Base-by-base conservation (phyloP, 495 filamentous ascomycete genomes). In the Copromyces sp. region DNA sequence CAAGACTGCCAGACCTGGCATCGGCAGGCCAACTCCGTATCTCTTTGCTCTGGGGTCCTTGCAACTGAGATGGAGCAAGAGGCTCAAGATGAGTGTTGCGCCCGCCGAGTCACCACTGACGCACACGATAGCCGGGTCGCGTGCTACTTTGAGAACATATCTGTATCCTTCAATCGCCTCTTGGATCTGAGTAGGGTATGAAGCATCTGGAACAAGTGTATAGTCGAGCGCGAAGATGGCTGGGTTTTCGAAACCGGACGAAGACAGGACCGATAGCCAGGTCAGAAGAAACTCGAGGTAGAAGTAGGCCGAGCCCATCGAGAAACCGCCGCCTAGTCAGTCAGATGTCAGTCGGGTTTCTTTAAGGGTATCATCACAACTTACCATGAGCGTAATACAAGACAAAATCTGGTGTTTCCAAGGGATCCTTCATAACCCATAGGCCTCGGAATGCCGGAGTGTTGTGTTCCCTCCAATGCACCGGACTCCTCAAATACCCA, bases 181-280 rank as follows among this genome's bases (percentile, higher is more conserved):
- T 24, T 89, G 83, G 9, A 93, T 76, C 77, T 94, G 92, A 9
- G 82, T 86, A 7, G 92, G 92, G 75, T 90, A 94, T 11, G 82
- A 82, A 42, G 86, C 85, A 72, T 92, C 90, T 12, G 92, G 92
- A n/a, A 93, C 91, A 2, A 94, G 85, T 9, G 89, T 91, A 77
- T 94, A 94, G 70, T 94, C 92, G 7, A 94, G 80, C 2, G 90
- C 87, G 77, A 94, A 91, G n/a, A 94, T 85, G 17, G 91, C 90
- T 3, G 92, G 92, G 76, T 93, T 94, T 16, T 77, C 69, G 76
- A 90, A 93, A 16, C 90, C 90, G 41, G 82, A 78, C 17, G 85
- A 80, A 39, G 83, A 81, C 42, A 94, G 81, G 0, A 90, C 77
- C 53, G 80, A 84, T 17, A 89, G 75, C 89, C 88, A 92, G 37